Evolutionary conservation across 2,329 filamentous ascomycete genomes (phyloP), one percentile per base, ranked within the genome.

Genomic region (Arthrobotrys megalospora): DNA sequence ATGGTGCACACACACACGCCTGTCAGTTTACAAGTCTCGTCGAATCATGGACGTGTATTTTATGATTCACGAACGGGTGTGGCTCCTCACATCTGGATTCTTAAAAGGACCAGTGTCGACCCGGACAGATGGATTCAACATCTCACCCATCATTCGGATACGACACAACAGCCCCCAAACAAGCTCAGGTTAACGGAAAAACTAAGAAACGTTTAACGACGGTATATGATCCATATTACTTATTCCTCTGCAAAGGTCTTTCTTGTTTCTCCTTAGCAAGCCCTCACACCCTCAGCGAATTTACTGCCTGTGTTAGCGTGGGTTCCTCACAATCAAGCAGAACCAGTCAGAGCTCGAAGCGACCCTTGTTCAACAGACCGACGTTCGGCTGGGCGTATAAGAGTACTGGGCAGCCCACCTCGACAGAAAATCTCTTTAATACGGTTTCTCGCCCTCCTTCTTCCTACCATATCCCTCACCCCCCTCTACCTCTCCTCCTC

Each of bases 401-500:
- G 73, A 77, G 21, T 64, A 62, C 70, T 79, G 63, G 65, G 60
- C 75, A 72, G 75, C 75, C 75, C 75, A 79, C 64, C 75, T 71
- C 66, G 66, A 79, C 62, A 47, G 52, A 60, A 72, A 83, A 84
- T 83, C 81, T 87, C 86, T 84, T 87, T 86, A 89, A 88, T 87
- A 89, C 85, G 34, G 58, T 85, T 77, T 66, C 47, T 55, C 60
- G 73, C 66, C 73, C 62, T 69, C 85, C 86, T 84, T 87, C 87
- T 87, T 89, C 87, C 86, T 82, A 81, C 85, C 85, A 83, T 88
- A 88, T 86, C 87, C 87, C 88, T 88, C 86, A 87, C 86, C 85
- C 86, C 84, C 86, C 87, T 86, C 85, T 64, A 53, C 45, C 48
- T 69, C 65, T 70, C 52, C 67, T 67, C 62, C 75, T 72, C 45